Percentiles rank a stretch among this genome's conserved stretches.
These are phyloP conservation scores for Dentiscutata heterogama DNA, from an alignment of 371 early-diverging fungal species.

Conservation along the genomic window DNA sequence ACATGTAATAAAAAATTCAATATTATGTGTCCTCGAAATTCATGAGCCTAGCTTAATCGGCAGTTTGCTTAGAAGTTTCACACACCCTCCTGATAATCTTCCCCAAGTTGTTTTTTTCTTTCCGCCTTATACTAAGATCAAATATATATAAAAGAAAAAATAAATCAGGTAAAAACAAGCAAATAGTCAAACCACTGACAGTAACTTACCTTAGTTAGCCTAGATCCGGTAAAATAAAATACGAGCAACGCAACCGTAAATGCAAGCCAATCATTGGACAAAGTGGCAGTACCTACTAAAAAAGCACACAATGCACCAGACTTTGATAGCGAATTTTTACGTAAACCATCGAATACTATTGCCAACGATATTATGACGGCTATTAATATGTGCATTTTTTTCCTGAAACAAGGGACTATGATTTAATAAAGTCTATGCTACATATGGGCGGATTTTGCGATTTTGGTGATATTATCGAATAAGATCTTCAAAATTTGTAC, in stretches of 20 bases:
- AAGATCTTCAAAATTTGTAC: no score
- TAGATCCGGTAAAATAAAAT: conserved; percentile 81
- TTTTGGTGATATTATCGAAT: no score
- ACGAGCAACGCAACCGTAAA: conserved; percentile 73
- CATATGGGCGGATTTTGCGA: no score
- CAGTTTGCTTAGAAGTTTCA: conserved; percentile 30
- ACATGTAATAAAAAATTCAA: conserved; percentile 31
- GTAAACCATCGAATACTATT: conserved; percentile 23
- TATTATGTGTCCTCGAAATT: not conserved
- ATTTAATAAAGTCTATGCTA: no score
- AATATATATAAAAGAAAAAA: not conserved
- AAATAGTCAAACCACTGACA: not conserved
- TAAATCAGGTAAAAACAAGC: not conserved
- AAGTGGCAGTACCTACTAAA: conserved; percentile 80
- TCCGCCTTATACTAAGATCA: conserved; percentile 68
- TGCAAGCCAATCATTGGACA: conserved; percentile 66
- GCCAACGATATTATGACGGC: not conserved
- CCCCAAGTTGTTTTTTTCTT: conserved; percentile 75
- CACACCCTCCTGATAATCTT: conserved; percentile 57
- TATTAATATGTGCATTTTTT: conserved; percentile 14
- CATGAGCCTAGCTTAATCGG: not conserved
- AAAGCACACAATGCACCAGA: conserved; percentile 82
- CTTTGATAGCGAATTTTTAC: conserved; percentile 74
- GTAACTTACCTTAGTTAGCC: conserved; percentile 75
- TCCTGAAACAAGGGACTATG: no score